Conservation (phyloP, 1,139 yeast genomes). For the Lodderomyces metapsilosis region DNA sequence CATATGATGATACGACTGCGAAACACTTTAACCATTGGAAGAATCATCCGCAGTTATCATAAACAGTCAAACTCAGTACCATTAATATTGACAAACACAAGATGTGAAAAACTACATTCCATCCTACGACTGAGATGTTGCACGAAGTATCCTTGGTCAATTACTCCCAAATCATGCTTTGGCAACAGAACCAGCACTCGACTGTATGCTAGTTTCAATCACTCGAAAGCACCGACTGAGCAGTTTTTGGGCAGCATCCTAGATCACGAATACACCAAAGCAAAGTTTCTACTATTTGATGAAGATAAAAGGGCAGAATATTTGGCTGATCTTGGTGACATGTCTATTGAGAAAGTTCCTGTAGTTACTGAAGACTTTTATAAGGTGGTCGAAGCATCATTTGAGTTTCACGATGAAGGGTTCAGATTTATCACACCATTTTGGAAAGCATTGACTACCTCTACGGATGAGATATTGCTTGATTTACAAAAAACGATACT, state of each 20-base stretch:
- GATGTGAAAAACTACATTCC: background rate
- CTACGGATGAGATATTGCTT: background rate
- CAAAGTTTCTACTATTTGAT: slow-evolving; percentile 17
- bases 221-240: slow-evolving; percentile 4
- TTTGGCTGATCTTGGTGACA: slow-evolving; percentile 8
- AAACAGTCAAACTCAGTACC: background rate
- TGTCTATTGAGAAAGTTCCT: slow-evolving; percentile 14
- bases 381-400: slow-evolving; percentile 8
- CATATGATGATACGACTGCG: slow-evolving; percentile 4
- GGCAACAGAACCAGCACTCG: background rate
- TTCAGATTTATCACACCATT: background rate
- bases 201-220: slow-evolving; percentile 2
- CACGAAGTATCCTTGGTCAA: background rate
- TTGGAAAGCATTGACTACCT: background rate
- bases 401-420: slow-evolving; percentile 8
- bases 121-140: background rate
- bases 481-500: background rate
- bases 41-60: background rate
- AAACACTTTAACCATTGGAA: background rate
- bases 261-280: slow-evolving; percentile 13
- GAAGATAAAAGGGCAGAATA: slow-evolving; percentile 13
- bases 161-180: background rate
- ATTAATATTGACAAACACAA: background rate
- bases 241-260: slow-evolving; percentile 7
- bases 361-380: slow-evolving; percentile 11